These are phyloP conservation scores for Neonectria neomacrospora DNA, from an alignment of 2,329 filamentous ascomycete genomes.

Conservation along the genomic window DNA sequence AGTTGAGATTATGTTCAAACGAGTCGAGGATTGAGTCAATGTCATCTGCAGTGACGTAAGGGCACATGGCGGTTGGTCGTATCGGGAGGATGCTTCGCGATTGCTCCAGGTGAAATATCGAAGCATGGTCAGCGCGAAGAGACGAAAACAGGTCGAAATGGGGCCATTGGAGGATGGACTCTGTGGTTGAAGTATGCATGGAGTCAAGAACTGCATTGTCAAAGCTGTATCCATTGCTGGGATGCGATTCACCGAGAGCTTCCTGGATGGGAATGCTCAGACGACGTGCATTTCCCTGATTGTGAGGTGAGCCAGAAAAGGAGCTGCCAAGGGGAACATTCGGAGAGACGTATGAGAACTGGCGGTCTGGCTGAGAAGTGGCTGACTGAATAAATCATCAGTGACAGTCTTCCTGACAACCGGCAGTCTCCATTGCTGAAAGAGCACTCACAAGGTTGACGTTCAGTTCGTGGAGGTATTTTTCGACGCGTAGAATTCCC, in stretches of 20 bases:
- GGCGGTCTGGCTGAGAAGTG: slow-evolving; percentile 21
- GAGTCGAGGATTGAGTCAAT: slow-evolving; percentile 54
- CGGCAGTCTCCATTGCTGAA: no score
- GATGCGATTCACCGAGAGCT: slow-evolving; percentile 34
- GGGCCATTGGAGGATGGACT: slow-evolving; percentile 63
- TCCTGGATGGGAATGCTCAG: slow-evolving; percentile 43
- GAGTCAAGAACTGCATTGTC: slow-evolving; percentile 62
- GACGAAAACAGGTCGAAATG: slow-evolving; percentile 59
- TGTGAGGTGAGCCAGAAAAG: slow-evolving; percentile 39
- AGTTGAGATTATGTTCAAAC: slow-evolving; percentile 61
- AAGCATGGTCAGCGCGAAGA: slow-evolving; percentile 54
- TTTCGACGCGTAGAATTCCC: slow-evolving; percentile 60
- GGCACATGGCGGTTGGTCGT: slow-evolving; percentile 51
- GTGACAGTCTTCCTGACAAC: not conserved
- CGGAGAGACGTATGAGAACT: slow-evolving; percentile 29
- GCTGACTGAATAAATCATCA: slow-evolving; percentile 11
- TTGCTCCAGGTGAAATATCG: slow-evolving; percentile 61
- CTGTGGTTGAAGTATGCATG: slow-evolving; percentile 62
- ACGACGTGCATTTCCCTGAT: slow-evolving; percentile 30
- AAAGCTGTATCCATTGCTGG: slow-evolving; percentile 43
- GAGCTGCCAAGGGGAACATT: slow-evolving; percentile 35
- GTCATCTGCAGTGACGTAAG: slow-evolving; percentile 55
- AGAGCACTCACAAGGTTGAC: slow-evolving; percentile 50
- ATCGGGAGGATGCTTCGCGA: slow-evolving; percentile 51
- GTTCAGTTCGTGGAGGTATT: slow-evolving; percentile 57